These are phyloP conservation scores for Metschnikowia dekortorum DNA, from an alignment of 805 yeast genomes.

Conservation along the genomic window DNA sequence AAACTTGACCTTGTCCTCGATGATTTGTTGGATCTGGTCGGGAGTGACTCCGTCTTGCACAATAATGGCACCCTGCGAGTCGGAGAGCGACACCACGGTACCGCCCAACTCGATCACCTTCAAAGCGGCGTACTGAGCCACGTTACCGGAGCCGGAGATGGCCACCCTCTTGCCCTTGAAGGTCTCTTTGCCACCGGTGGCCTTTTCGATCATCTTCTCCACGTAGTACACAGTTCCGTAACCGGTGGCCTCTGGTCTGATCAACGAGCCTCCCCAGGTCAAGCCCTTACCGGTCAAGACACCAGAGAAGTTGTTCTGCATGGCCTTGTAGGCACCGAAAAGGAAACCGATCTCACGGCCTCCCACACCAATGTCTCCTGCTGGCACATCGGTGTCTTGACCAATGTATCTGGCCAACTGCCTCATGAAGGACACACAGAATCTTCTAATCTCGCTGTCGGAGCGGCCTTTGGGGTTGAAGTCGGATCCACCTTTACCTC, in stretches of 20 bases:
- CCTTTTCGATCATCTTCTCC: conserved; percentile 95
- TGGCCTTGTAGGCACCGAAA: conserved; percentile 93
- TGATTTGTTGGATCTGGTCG: conserved; percentile 72
- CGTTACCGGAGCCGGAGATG: conserved; percentile 97
- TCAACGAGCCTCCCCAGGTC: conserved; percentile 98
- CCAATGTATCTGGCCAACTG: conserved; percentile 96
- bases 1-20: conserved; percentile 75
- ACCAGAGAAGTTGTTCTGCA: conserved; percentile 93
- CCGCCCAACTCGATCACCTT: conserved; percentile 97
- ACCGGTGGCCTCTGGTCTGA: conserved; percentile 99
- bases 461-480: conserved; percentile 96
- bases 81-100: conserved; percentile 88
- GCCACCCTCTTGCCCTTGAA: conserved; percentile 93
- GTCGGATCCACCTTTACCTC: conserved; percentile 99
- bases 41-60: conserved; percentile 77
- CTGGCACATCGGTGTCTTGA: conserved; percentile 96
- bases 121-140: conserved; percentile 98
- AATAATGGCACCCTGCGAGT: conserved; percentile 87
- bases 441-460: conserved; percentile 91
- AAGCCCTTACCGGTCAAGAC: conserved; percentile 97
- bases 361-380: conserved; percentile 99
- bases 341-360: conserved; percentile 93
- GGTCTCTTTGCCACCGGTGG: conserved; percentile 82
- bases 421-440: conserved; percentile 93
- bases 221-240: conserved; percentile 96